Percentiles rank a stretch among this genome's conserved stretches.
These are phyloP conservation scores for Nymphaea thermarum DNA, from an alignment of 164 flowering plant genomes.

Conservation along the genomic window DNA sequence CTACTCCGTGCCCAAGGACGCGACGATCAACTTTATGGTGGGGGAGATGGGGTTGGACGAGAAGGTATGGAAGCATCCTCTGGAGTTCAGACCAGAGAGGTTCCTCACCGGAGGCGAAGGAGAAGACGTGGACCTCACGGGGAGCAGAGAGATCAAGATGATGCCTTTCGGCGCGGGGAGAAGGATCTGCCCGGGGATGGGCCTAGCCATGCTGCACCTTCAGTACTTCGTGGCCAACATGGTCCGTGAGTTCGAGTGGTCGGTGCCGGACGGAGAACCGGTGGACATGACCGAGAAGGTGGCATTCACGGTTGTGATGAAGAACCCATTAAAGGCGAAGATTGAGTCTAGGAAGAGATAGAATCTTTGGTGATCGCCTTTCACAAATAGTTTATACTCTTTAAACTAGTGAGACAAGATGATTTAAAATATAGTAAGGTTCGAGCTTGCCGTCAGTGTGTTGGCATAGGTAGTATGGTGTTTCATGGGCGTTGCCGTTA, in stretches of 20 bases:
- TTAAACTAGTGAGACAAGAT: too few species aligned
- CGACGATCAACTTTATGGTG: conserved; percentile 20
- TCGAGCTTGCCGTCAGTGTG: too few species aligned
- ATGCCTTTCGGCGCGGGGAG: conserved; percentile 42
- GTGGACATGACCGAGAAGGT: conserved; percentile 33
- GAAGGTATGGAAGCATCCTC: conserved; percentile 17
- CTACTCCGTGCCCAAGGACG: conserved; percentile 20
- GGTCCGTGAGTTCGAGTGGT: conserved; percentile 34
- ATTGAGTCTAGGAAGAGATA: conserved; percentile 35
- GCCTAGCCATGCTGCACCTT: conserved; percentile 15
- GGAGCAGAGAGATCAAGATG: conserved; percentile 38
- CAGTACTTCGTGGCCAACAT: conserved; percentile 24
- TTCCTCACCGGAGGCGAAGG: conserved; percentile 11
- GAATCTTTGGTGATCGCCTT: too few species aligned
- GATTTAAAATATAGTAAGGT: too few species aligned
- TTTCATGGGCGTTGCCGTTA: too few species aligned
- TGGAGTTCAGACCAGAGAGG: conserved; percentile 35
- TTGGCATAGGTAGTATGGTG: too few species aligned
- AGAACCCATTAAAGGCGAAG: conserved; percentile 30
- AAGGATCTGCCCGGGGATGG: conserved; percentile 21
- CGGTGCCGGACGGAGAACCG: conserved; percentile 16
- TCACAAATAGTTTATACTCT: too few species aligned
- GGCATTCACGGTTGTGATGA: conserved; percentile 34
- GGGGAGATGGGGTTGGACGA: conserved; percentile 22
- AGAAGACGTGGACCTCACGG: conserved; percentile 22